Conservation (phyloP, 2,329 filamentous ascomycete species). For the Fusarium musae region DNA sequence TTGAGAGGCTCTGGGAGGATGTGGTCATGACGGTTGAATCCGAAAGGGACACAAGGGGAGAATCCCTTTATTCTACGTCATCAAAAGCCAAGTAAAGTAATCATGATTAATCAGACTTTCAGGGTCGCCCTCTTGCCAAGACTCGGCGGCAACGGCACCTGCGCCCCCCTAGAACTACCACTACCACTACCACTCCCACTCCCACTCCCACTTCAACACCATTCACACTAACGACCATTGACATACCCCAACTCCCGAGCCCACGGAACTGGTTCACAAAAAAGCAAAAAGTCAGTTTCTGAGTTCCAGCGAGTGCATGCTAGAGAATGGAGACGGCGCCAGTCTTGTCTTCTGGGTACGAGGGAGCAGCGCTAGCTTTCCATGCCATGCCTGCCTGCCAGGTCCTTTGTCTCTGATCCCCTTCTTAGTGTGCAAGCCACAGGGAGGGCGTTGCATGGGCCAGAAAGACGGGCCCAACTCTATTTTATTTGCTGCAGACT, state of each 20-base stretch:
- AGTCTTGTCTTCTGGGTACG: neutral
- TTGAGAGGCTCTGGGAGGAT: constrained; percentile 5
- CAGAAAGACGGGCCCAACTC: constrained; percentile 38
- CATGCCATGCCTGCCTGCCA: neutral
- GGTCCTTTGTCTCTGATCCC: neutral
- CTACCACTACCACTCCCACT: neutral
- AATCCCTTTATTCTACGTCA: neutral
- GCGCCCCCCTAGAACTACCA: constrained; percentile 1
- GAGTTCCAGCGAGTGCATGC: neutral
- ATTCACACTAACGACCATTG: neutral
- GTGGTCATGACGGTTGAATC: constrained; percentile 20
- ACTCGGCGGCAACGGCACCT: constrained; percentile 39
- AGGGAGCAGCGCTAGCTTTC: constrained; percentile 9
- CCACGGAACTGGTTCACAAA: constrained; percentile 28
- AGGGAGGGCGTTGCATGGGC: neutral
- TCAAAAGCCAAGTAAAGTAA: neutral
- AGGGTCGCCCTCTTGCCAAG: constrained; percentile 40
- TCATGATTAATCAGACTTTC: constrained; percentile 31
- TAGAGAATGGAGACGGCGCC: neutral
- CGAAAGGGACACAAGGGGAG: neutral
- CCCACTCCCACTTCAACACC: neutral
- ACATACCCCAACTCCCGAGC: constrained; percentile 29
- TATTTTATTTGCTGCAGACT: constrained; percentile 34
- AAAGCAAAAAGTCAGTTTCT: constrained; percentile 2
- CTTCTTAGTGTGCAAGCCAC: neutral